Percentiles rank a stretch among this genome's conserved stretches.
phyloP scores from a whole-genome alignment of 2,329 filamentous ascomycete genomes.

The Dendryphion nanum region DNA sequence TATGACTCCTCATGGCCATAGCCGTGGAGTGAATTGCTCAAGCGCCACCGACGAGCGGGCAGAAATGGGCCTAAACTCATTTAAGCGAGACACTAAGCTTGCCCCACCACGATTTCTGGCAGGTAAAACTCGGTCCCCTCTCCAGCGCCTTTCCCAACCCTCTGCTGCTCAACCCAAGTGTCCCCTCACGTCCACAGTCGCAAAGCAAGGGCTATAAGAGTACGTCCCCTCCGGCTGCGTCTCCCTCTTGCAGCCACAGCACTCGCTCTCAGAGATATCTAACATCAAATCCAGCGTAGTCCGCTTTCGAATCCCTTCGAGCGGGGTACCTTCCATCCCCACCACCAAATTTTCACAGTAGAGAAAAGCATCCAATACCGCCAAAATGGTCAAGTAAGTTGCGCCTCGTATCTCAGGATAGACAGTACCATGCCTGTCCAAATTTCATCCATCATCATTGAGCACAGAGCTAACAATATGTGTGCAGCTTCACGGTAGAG shows the following conservation, averaged over 20 bases:
- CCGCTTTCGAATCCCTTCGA: slow-evolving; percentile 24
- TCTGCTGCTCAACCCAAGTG: slow-evolving; percentile 8
- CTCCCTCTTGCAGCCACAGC: no score
- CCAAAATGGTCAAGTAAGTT: slow-evolving; percentile 99
- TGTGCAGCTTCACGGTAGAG: slow-evolving; percentile 91
- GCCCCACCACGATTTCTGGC: not conserved
- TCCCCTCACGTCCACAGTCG: slow-evolving; percentile 16
- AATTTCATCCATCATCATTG: not conserved
- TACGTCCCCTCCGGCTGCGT: slow-evolving; percentile 22
- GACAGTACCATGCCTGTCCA: no score
- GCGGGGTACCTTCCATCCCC: slow-evolving; percentile 34
- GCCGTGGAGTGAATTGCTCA: no score
- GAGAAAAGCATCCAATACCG: slow-evolving; percentile 60
- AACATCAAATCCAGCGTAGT: no score
- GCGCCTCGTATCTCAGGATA: slow-evolving; percentile 4
- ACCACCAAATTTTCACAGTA: slow-evolving; percentile 35
- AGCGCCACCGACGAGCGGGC: no score
- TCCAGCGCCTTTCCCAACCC: slow-evolving; percentile 1
- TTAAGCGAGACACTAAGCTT: no score
- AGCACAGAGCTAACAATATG: slow-evolving; percentile 49
- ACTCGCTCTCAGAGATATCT: no score
- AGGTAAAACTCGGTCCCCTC: slow-evolving; percentile 5
- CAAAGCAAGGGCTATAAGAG: slow-evolving; percentile 18
- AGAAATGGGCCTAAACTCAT: no score
- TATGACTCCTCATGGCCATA: no score